Base-by-base conservation (phyloP, 1,284 basidiomycete genomes). In the Coniferiporia sulphurascens region DNA sequence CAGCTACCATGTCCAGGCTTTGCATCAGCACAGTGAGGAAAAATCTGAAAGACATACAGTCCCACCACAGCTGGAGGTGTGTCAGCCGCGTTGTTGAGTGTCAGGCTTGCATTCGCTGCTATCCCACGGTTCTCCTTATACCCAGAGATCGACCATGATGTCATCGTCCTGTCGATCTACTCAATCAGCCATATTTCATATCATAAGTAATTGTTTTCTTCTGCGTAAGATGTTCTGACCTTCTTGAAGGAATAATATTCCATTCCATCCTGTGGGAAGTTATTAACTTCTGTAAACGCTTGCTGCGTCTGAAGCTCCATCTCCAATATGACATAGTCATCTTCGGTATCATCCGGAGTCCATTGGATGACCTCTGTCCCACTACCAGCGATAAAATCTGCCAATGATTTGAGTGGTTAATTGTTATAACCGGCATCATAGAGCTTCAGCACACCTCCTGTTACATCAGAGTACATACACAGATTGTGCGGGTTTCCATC, bases 341-440 rank as follows among this genome's bases (percentile, higher is more conserved):
- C 48, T 15, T 60, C 67, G 21, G 64, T 63, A 48, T 65, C 56
- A 41, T 21, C 62, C 34, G 68, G 69, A 21, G 55, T 65, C 73
- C 75, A 78, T 48, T 62, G 65, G 0, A 72, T 70, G 0, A 62
- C 48, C 35, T 69, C 68, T 1, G 58, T 56, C 1, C 65, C 63
- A 55, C 72, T 69, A 34, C 69, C 68, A 2, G 76, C 71, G 15
- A 75, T 62, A 73, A 75, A 76, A 66, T 76, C 65, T 60, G 27
- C 3, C 10, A 57, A 51, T 22, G 50, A 58, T 32, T 46, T n/a
- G 21, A 15, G 8, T 12, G 2, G 5, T 15, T 3, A 17, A 35
- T 15, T 35, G 6, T 34, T 1, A 59, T 44, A 15, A 6, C 35
- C 13, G 13, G 8, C 8, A 36, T 44, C 17, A 41, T 36, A 12